Evolutionary conservation across 108 stramenopile species (phyloP).

Genomic region (Skeletonema marinoi): DNA sequence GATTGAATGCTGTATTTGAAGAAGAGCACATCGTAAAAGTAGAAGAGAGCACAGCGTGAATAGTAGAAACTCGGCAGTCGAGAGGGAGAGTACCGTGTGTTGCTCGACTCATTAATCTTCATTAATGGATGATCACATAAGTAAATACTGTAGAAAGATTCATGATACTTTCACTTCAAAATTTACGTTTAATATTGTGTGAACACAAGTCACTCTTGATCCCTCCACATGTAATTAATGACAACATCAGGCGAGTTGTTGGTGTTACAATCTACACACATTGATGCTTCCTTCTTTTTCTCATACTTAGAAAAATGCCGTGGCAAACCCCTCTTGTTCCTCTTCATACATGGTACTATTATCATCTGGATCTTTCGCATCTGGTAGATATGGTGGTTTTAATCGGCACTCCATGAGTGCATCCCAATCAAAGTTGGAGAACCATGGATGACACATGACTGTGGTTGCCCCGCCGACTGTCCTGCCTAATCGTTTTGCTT

Average conservation of each 20-base stretch:
- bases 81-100: too few relatives aligned
- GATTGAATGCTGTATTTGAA: too few relatives aligned
- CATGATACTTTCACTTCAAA: background rate
- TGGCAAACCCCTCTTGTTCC: slow-evolving; percentile 42
- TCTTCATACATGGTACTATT: slow-evolving; percentile 21
- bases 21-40: too few relatives aligned
- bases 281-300: background rate
- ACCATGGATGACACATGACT: slow-evolving; percentile 84
- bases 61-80: too few relatives aligned
- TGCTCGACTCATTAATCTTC: too few relatives aligned
- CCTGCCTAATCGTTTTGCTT: slow-evolving; percentile 78
- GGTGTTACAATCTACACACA: background rate
- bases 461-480: slow-evolving; percentile 73
- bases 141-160: too few relatives aligned
- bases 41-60: too few relatives aligned
- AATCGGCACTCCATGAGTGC: slow-evolving; percentile 41
- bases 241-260: background rate
- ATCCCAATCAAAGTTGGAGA: slow-evolving; percentile 72
- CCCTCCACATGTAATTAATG: background rate
- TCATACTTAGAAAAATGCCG: slow-evolving; percentile 28
- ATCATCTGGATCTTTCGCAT: slow-evolving; percentile 41
- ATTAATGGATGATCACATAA: too few relatives aligned
- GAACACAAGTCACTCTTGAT: background rate
- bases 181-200: background rate
- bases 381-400: slow-evolving; percentile 36